These are phyloP conservation scores for Suillus bovinus DNA, from an alignment of 768 basidiomycete genomes.

Conservation along the genomic window DNA sequence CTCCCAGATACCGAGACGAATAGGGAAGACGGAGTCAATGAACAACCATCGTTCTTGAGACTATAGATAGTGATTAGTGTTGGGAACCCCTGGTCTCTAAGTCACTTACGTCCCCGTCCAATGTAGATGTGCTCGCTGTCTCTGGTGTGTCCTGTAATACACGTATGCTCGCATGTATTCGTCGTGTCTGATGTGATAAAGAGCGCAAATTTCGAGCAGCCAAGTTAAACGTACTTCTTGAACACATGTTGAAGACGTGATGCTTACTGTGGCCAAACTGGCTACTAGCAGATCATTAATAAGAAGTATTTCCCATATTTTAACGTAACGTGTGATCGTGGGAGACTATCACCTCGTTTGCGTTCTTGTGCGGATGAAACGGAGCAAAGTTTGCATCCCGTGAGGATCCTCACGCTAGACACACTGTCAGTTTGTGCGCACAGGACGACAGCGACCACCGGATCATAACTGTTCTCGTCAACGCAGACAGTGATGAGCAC, in stretches of 20 bases:
- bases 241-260: slow-evolving; percentile 17
- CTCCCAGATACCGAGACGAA: slow-evolving; percentile 74
- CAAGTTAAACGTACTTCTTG: slow-evolving; percentile 13
- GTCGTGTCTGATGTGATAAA: slow-evolving; percentile 7
- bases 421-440: slow-evolving; percentile 14
- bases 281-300: neutral
- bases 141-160: slow-evolving; percentile 5
- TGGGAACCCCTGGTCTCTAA: neutral
- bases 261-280: neutral
- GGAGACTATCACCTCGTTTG: slow-evolving; percentile 16
- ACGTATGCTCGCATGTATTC: neutral
- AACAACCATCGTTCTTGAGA: slow-evolving; percentile 62
- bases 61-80: slow-evolving; percentile 7
- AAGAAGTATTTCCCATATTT: too few species aligned
- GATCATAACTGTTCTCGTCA: slow-evolving; percentile 12
- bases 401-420: slow-evolving; percentile 21
- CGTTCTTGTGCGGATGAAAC: slow-evolving; percentile 5
- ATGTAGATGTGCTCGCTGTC: slow-evolving; percentile 20
- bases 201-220: slow-evolving; percentile 5
- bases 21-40: slow-evolving; percentile 78
- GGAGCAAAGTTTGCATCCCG: slow-evolving; percentile 22
- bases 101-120: neutral
- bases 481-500: slow-evolving; percentile 29
- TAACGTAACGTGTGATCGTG: slow-evolving; percentile 10
- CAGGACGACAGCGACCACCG: slow-evolving; percentile 18